These are phyloP conservation scores for Coniochaeta prunicola DNA, from an alignment of 2,329 filamentous ascomycete species.

Conservation along the genomic window DNA sequence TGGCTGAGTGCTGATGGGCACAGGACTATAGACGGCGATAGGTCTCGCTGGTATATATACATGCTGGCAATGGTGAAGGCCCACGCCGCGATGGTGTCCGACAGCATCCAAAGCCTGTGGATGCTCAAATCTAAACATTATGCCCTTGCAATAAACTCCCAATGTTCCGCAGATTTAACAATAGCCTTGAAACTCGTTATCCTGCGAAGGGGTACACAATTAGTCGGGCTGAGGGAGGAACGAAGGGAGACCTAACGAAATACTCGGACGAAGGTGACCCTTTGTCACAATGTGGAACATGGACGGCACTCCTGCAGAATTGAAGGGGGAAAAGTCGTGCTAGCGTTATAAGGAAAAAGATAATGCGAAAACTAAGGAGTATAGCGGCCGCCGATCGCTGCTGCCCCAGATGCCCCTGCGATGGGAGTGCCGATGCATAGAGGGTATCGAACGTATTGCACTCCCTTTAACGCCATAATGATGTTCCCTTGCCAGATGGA, in stretches of 20 bases:
- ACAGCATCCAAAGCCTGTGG: background rate
- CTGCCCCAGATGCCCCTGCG: background rate
- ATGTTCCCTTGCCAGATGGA: background rate
- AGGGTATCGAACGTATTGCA: slow-evolving; percentile 4
- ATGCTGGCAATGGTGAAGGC: background rate
- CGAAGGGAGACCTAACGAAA: background rate
- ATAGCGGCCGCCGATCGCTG: background rate
- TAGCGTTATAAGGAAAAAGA: background rate
- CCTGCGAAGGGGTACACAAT: background rate
- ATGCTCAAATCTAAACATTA: background rate
- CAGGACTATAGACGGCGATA: background rate
- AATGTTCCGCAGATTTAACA: background rate
- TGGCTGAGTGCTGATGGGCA: background rate
- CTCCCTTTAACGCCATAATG: slow-evolving; percentile 4
- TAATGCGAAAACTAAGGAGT: background rate
- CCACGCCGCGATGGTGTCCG: background rate
- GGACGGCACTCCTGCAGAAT: background rate
- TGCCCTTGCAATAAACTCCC: background rate
- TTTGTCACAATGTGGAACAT: background rate
- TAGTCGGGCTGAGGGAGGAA: background rate
- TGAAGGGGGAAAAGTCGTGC: background rate
- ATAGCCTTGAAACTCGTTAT: background rate
- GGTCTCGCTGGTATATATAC: background rate
- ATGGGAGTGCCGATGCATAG: slow-evolving; percentile 2
- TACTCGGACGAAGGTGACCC: background rate